Evolutionary conservation across 208 protist species (phyloP), one percentile per base, ranked within the genome.

Genomic region (Leishmania gerbilli): DNA sequence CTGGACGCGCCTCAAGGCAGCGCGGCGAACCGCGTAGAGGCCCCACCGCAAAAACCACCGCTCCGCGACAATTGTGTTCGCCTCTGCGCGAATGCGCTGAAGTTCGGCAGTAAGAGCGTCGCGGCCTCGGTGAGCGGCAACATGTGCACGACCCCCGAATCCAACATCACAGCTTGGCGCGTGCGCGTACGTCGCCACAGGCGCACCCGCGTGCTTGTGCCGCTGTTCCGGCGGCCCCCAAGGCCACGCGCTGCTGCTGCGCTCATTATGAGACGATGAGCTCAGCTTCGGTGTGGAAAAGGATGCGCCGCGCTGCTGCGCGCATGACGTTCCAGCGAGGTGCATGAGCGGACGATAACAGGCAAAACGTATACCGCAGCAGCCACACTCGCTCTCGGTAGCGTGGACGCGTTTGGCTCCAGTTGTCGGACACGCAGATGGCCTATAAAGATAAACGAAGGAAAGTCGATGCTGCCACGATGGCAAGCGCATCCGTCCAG

Each of bases 11-110:
- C 55, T 56, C 27, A 85, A 74, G 17, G 77, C 77, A 49, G 24
- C 47, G 13, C 51, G 72, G 37, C 82, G 82, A 5, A 85, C 77
- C 56, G 77, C 82, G 56, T 76, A 80, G 11, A 85, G 77, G 0
- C 77, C 77, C 82, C 82, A 85, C 45, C 77, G 77, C 24, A 75
- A 37, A 9, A 85, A 64, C 56, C 75, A 47, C 0, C 82, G 82
- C 17, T 58, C 24, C 71, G 69, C 31, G 11, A 85, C 64, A 5
- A 58, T 24, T 34, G 64, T 53, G 64, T 85, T 78, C 13, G 72
- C 82, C 31, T 76, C 74, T 6, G 62, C 77, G 3, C 77, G 71
- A 49, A 85, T 62, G 65, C 72, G 62, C 31, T 82, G 82, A 62
- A 85, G 77, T 40, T 79, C 65, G 6, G 42, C 82, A n/a, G 78